Evolutionary conservation across 73 alveolate species (phyloP).

Genomic region (Tetrahymena borealis): DNA sequence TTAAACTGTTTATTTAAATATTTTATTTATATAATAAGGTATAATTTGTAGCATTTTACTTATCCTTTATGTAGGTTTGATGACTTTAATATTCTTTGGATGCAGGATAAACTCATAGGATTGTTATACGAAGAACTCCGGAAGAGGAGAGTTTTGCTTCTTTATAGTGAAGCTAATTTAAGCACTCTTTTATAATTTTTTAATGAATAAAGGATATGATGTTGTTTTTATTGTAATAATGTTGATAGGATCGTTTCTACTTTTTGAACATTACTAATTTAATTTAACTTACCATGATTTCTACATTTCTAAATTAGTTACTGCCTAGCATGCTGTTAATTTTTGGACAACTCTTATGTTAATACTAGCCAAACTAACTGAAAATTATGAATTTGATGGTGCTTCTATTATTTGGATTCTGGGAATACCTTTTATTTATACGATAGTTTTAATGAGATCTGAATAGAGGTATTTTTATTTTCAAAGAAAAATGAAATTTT

Average conservation of each 20-base stretch:
- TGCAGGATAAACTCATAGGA: not conserved
- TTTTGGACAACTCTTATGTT: conserved; percentile 38
- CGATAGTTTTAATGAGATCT: conserved; percentile 14
- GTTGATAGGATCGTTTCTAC: not conserved
- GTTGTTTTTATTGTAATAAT: not conserved
- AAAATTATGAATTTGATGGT: conserved; percentile 32
- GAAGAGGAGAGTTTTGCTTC: not conserved
- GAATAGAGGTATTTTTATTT: conserved; percentile 32
- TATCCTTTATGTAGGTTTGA: not conserved
- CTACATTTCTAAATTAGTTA: conserved; percentile 8
- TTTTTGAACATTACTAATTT: not conserved
- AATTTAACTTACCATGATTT: not conserved
- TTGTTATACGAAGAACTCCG: not conserved
- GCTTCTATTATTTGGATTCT: conserved; percentile 35
- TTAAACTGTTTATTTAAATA: too few relatives aligned
- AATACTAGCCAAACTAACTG: conserved; percentile 14
- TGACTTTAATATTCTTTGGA: not conserved
- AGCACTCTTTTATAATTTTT: not conserved
- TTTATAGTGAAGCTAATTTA: not conserved
- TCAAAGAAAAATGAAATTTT: too few relatives aligned
- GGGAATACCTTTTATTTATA: conserved; percentile 18
- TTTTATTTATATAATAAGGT: not conserved
- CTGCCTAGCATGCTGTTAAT: conserved; percentile 23
- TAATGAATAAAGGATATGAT: not conserved
- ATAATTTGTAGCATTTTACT: not conserved